Evolutionary conservation across 345 rosid species (phyloP), one percentile per base, ranked within the genome.

Genomic region (Camelina hispida): DNA sequence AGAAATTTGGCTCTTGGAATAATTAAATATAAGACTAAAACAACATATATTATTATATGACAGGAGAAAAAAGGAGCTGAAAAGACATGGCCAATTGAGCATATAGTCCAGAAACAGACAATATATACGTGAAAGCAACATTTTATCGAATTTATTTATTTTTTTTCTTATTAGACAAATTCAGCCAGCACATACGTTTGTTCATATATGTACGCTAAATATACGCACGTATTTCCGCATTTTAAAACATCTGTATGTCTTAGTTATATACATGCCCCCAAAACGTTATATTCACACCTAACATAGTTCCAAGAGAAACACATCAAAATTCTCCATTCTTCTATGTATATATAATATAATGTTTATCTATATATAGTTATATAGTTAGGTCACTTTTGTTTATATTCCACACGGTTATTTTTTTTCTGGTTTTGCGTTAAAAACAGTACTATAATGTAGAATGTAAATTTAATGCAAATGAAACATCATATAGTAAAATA

Each of bases 51-150:
- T 78, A 78, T 71, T 64, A 48, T 56, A 46, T 64, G 60, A 54
- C 54, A 55, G 32, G 44, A 60, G 18, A 25, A 34, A 34, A 46
- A 55, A 37, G 17, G 35, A 56, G 7, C 17, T 58, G 51, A 56
- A 56, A 69, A 38, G 67, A 64, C 71, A 63, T 70, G 76, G 66
- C 66, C 80, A 77, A 32, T 17, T 38, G 14, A 32, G 17, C 60
- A 71, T 56, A 71, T 56, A 64, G 64, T 64, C 54, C 54, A 78
- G 48, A 71, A 76, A 57, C n/a, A 47, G 67, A 72, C 77, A 72
- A 78, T 57, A 28, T 28, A 28, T 28, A 66, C 73, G 68, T 72
- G 81, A 78, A 78, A 78, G 81, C 77, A 66, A 66, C 72, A 73
- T 54, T 71, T 69, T 17, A 78, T 69, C 62, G 23, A 60, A 73